Percentiles rank a stretch among this genome's conserved stretches.
These are phyloP conservation scores for Globisporangium nunn DNA, from an alignment of 352 stramenopile genomes.

Conservation along the genomic window DNA sequence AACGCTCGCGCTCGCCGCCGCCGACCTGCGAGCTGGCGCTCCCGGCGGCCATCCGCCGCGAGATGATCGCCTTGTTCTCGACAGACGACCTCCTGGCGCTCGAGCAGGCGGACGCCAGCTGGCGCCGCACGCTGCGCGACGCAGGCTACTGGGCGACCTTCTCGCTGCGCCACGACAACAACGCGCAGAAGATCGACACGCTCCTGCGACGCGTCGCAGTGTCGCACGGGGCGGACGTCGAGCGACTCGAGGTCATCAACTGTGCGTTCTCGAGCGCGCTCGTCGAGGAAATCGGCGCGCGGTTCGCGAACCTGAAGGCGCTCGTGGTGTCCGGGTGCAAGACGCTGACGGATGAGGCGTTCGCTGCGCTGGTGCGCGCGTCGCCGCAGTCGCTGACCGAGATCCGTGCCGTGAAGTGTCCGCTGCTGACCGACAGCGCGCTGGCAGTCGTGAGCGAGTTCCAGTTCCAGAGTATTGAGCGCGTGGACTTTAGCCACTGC, in stretches of 20 bases:
- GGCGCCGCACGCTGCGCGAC: slow-evolving; percentile 22
- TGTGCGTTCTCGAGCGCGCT: slow-evolving; percentile 31
- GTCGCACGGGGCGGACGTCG: slow-evolving; percentile 31
- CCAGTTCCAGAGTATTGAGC: slow-evolving; percentile 29
- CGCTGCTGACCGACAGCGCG: slow-evolving; percentile 35
- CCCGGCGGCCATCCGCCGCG: slow-evolving; percentile 21
- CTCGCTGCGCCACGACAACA: slow-evolving; percentile 25
- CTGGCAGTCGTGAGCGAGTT: slow-evolving; percentile 17
- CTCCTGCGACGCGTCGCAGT: slow-evolving; percentile 24
- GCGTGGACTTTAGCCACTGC: slow-evolving; percentile 57
- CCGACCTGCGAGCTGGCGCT: slow-evolving; percentile 9
- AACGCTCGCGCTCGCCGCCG: background rate
- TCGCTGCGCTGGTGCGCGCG: slow-evolving; percentile 27
- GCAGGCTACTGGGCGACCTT: slow-evolving; percentile 27
- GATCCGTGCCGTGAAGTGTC: slow-evolving; percentile 44
- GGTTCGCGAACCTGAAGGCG: slow-evolving; percentile 29
- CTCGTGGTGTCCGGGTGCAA: slow-evolving; percentile 54
- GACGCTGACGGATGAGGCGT: slow-evolving; percentile 34
- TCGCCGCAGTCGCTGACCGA: slow-evolving; percentile 29
- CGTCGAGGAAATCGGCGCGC: slow-evolving; percentile 21
- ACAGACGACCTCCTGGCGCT: slow-evolving; percentile 43
- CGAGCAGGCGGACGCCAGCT: slow-evolving; percentile 33
- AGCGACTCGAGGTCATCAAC: slow-evolving; percentile 34
- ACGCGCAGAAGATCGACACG: slow-evolving; percentile 16
- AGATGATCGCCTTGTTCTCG: slow-evolving; percentile 46